A percentile compares a stretch with the other conserved stretches of the same genome.
Conservation (phyloP, 345 rosid genomes). For the Tarenaya hassleriana region DNA sequence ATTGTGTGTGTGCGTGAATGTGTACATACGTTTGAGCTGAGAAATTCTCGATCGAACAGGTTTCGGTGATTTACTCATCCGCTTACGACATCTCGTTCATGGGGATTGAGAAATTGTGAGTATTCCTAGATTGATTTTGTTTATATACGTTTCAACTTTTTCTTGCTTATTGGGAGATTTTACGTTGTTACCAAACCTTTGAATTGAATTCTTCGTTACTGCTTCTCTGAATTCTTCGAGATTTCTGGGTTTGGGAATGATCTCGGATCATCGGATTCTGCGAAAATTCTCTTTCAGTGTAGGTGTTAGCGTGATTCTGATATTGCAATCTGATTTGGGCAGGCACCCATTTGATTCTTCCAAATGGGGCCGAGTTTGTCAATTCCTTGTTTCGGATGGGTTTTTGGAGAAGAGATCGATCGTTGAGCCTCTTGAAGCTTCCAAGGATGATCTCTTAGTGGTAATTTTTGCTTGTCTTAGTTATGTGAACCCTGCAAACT, state of each 20-base stretch:
- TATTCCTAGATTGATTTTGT: background rate
- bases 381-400: conserved; percentile 47
- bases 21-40: conserved; percentile 6
- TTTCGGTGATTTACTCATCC: conserved; percentile 71
- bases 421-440: conserved; percentile 78
- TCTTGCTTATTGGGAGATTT: background rate
- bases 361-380: conserved; percentile 86
- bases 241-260: background rate
- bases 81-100: conserved; percentile 65
- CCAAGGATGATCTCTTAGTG: conserved; percentile 80
- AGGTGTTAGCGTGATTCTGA: background rate
- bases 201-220: too few relatives aligned
- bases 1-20: background rate
- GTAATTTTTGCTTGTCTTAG: conserved; percentile 34
- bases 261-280: background rate
- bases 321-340: conserved; percentile 15
- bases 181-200: background rate
- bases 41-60: conserved; percentile 29
- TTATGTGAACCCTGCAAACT: background rate
- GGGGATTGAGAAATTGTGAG: conserved; percentile 90
- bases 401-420: conserved; percentile 46
- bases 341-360: conserved; percentile 96
- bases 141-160: background rate
- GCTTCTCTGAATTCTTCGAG: too few relatives aligned
- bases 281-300: background rate